Evolutionary conservation across 2,329 filamentous ascomycete genomes (phyloP).

Genomic region (Botrytis fabae): DNA sequence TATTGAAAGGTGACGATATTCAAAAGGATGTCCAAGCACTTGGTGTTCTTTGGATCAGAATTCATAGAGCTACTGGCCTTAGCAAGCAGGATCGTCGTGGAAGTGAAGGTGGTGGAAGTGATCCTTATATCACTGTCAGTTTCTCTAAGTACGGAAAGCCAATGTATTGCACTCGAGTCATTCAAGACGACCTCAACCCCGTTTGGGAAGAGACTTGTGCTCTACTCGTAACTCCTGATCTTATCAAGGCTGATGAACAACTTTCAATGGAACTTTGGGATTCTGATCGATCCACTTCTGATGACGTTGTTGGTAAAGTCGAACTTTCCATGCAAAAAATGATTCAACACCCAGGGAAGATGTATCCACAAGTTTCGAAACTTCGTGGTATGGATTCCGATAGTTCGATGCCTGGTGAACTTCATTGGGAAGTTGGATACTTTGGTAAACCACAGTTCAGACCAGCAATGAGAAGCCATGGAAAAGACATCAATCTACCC

Average conservation of each 20-base stretch:
- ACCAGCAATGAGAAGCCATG: slow-evolving; percentile 79
- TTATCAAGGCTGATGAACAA: slow-evolving; percentile 92
- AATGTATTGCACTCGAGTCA: slow-evolving; percentile 95
- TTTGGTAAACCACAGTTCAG: slow-evolving; percentile 90
- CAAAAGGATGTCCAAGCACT: slow-evolving; percentile 85
- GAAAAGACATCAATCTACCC: slow-evolving; percentile 77
- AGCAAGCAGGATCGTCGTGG: slow-evolving; percentile 89
- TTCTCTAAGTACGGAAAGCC: slow-evolving; percentile 98
- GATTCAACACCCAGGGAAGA: slow-evolving; percentile 88
- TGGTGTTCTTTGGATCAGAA: slow-evolving; percentile 88
- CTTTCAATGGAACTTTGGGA: slow-evolving; percentile 95
- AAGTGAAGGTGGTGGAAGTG: slow-evolving; percentile 81
- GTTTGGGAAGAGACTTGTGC: slow-evolving; percentile 88
- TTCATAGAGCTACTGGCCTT: slow-evolving; percentile 81
- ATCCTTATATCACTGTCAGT: slow-evolving; percentile 91
- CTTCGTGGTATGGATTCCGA: slow-evolving; percentile 80
- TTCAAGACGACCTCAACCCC: slow-evolving; percentile 90
- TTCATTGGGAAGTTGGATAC: slow-evolving; percentile 95
- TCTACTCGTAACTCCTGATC: slow-evolving; percentile 80
- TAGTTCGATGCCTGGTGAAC: slow-evolving; percentile 85
- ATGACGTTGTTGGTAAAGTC: slow-evolving; percentile 93
- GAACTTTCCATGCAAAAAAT: slow-evolving; percentile 93
- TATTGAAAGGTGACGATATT: slow-evolving; percentile 88
- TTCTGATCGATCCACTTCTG: slow-evolving; percentile 85
- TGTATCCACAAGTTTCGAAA: slow-evolving; percentile 86